Conservation (phyloP, 495 filamentous ascomycete species). For the Penicillium tannophilum region DNA sequence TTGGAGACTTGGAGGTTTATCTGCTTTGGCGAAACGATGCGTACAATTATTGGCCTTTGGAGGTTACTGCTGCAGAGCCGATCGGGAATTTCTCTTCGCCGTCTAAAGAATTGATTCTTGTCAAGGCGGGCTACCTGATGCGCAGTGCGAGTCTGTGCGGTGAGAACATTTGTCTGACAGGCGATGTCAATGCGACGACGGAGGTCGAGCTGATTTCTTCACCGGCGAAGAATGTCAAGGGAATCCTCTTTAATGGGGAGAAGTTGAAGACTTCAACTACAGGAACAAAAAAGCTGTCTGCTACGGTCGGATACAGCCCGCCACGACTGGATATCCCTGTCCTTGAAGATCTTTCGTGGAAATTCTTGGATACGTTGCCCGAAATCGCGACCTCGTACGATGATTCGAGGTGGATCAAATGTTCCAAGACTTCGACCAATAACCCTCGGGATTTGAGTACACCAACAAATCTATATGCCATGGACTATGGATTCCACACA, state of each 20-base stretch:
- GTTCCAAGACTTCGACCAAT: slow-evolving; percentile 56
- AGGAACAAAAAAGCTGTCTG: slow-evolving; percentile 40
- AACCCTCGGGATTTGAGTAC: slow-evolving; percentile 53
- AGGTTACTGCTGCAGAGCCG: slow-evolving; percentile 38
- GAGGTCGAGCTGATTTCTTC: slow-evolving; percentile 60
- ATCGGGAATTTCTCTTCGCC: slow-evolving; percentile 22
- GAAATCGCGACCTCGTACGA: slow-evolving; percentile 61
- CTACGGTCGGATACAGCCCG: slow-evolving; percentile 41
- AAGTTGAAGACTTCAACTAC: slow-evolving; percentile 29
- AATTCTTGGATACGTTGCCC: slow-evolving; percentile 64
- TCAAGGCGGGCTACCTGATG: slow-evolving; percentile 67
- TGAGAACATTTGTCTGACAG: slow-evolving; percentile 51
- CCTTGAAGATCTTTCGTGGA: slow-evolving; percentile 59
- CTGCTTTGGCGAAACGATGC: slow-evolving; percentile 58
- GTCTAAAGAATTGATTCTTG: slow-evolving; percentile 48
- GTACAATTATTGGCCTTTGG: slow-evolving; percentile 66
- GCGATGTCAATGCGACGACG: slow-evolving; percentile 66
- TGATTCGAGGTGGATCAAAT: slow-evolving; percentile 59
- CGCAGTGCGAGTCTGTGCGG: slow-evolving; percentile 54
- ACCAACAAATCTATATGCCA: slow-evolving; percentile 59
- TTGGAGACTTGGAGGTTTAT: slow-evolving; percentile 53
- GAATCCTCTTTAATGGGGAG: slow-evolving; percentile 55
- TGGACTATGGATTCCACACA: slow-evolving; percentile 71
- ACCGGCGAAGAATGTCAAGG: slow-evolving; percentile 34
- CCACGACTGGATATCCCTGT: slow-evolving; percentile 53